Conservation (phyloP, 202 grass and related monocot genomes). For the Alloteropsis angusta region DNA sequence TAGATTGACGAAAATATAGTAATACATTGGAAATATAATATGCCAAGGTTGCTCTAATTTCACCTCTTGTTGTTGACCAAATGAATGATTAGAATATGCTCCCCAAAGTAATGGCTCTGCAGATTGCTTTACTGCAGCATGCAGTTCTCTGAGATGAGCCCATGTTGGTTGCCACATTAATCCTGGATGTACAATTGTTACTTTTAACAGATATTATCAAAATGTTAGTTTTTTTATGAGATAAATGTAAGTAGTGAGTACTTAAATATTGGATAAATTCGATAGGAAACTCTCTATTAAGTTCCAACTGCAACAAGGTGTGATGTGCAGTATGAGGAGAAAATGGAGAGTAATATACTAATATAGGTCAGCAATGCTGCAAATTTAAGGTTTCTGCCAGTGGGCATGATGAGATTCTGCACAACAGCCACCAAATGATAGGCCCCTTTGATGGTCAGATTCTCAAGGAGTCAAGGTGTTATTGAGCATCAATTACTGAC, state of each 20-base stretch:
- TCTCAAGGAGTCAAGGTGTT: too few species aligned
- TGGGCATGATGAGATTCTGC: neutral
- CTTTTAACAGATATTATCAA: neutral
- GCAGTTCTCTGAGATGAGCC: conserved; percentile 70
- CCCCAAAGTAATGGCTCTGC: conserved; percentile 55
- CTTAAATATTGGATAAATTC: neutral
- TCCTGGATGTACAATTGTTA: conserved; percentile 32
- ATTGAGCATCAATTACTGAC: neutral
- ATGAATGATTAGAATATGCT: conserved; percentile 47
- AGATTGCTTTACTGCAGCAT: conserved; percentile 50
- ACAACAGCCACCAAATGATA: neutral
- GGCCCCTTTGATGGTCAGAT: neutral
- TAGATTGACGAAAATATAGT: neutral
- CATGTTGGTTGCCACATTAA: conserved; percentile 73
- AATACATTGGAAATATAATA: conserved; percentile 9
- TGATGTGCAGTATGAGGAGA: neutral
- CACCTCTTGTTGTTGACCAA: conserved; percentile 61
- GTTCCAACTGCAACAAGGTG: neutral
- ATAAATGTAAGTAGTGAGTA: neutral
- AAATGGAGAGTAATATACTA: neutral
- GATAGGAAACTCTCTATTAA: neutral
- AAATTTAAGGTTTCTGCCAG: neutral
- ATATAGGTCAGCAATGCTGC: neutral
- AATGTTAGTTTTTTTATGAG: neutral
- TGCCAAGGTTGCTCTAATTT: conserved; percentile 5